Evolutionary conservation across 1,139 yeast genomes (phyloP), one percentile per base, ranked within the genome.

Genomic region (Geotrichum bryndzae): DNA sequence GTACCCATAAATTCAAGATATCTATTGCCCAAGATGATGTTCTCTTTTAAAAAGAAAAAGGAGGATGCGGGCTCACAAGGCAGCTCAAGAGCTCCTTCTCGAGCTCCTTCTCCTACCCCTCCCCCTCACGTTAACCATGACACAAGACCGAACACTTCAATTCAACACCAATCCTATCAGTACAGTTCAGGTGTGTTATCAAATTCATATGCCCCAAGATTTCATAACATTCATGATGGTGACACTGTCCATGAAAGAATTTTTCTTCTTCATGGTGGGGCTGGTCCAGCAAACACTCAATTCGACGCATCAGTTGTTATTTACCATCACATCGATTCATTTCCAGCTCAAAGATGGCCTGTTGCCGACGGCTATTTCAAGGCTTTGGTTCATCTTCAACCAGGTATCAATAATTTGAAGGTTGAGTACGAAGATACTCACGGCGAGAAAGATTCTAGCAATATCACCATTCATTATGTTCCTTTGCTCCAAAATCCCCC

Each of bases 401-500:
- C 88, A 0, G 91, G 92, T 10, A 77, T 61, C 51, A 76, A 76
- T 66, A 63, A 63, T 70, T 73, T 60, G 51, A 68, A 50, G 65
- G 66, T 76, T 55, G 68, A 63, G n/a, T 68, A 63, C 59, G 72
- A 69, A 50, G 62, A 64, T 29, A 66, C 66, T 15, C 13, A 63
- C 27, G 67, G 67, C 15, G 56, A 58, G 18, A 52, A 29, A 23
- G 33, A 59, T 27, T 31, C 55, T 29, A 45, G 27, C 57, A 51
- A 61, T 53, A 62, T 79, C 48, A 71, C 68, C 0, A 72, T 91
- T 54, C 74, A 73, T 60, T 90, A 84, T 72, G 73, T 78, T 1
- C 94, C 92, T 0, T 72, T 88, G 52, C 71, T 79, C 1, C 83
- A 84, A 63, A 86, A 89, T 69, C 91, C 90, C 58, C 96, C 96